Percentiles rank a stretch among this genome's conserved stretches.
Conservation (phyloP, 495 filamentous ascomycete species). For the Hypoxylon trugodes region DNA sequence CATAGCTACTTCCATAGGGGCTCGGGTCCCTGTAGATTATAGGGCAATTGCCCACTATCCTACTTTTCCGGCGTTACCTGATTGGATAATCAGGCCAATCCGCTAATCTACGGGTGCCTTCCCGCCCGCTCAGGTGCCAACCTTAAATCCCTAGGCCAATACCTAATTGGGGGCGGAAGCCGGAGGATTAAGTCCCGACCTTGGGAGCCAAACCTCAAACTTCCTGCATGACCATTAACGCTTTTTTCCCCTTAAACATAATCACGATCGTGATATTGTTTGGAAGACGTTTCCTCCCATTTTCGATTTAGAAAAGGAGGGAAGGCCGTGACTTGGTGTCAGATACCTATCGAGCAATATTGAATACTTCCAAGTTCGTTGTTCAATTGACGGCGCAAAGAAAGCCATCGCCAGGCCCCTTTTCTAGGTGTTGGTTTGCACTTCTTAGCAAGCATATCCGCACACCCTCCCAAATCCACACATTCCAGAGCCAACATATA, state of each 20-base stretch:
- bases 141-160: too few relatives aligned
- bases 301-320: not conserved
- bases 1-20: not conserved
- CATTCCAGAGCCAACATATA: too few relatives aligned
- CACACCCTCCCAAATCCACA: too few relatives aligned
- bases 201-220: not conserved
- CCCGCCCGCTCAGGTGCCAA: too few relatives aligned
- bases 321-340: not conserved
- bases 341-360: not conserved
- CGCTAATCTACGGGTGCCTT: too few relatives aligned
- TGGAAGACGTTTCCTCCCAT: not conserved
- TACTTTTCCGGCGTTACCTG: too few relatives aligned
- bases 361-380: too few relatives aligned
- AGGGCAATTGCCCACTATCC: constrained; percentile 1
- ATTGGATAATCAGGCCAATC: too few relatives aligned
- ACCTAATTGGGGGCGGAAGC: not conserved
- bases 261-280: not conserved
- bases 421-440: too few relatives aligned
- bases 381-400: too few relatives aligned
- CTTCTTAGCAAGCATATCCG: too few relatives aligned
- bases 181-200: constrained; percentile 1
- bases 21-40: constrained; percentile 16
- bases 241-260: not conserved
- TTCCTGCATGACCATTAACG: not conserved
- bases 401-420: too few relatives aligned